Evolutionary conservation across 306 rosid genomes (phyloP).

Genomic region (Medicago ruthenica): DNA sequence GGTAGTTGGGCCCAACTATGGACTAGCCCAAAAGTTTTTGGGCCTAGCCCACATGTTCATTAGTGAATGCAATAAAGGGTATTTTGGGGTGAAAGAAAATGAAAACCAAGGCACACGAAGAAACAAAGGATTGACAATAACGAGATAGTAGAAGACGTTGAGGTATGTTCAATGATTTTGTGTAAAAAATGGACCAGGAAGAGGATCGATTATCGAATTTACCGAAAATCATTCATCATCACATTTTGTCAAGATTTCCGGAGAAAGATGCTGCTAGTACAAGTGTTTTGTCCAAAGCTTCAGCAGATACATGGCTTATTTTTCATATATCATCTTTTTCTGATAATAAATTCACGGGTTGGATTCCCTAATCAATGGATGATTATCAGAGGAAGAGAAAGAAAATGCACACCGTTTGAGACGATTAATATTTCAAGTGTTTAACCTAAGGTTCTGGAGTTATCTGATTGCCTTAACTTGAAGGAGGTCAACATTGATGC

Average conservation of each 20-base stretch:
- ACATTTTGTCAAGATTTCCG: constrained; percentile 45
- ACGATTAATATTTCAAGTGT: constrained; percentile 40
- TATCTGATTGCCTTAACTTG: constrained; percentile 22
- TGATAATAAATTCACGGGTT: background rate
- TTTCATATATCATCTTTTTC: constrained; percentile 28
- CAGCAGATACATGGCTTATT: constrained; percentile 40
- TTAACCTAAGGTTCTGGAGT: constrained; percentile 31
- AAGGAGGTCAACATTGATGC: constrained; percentile 38
- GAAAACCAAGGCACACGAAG: too few species aligned
- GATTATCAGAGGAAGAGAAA: background rate
- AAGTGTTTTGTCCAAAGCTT: constrained; percentile 46
- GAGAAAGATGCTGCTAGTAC: constrained; percentile 44
- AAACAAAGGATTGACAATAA: too few species aligned
- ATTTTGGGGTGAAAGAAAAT: too few species aligned
- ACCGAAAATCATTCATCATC: constrained; percentile 44
- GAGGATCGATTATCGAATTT: constrained; percentile 40
- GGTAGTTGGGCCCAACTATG: too few species aligned
- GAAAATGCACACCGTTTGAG: constrained; percentile 33
- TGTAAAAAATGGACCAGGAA: too few species aligned
- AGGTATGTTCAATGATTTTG: too few species aligned
- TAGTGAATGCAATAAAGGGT: too few species aligned
- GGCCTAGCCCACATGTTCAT: too few species aligned
- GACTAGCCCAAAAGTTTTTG: too few species aligned
- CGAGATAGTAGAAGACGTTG: too few species aligned
- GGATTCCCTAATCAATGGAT: background rate